phyloP scores from a whole-genome alignment of 208 protist species.

The Phytomonas sp. region DNA sequence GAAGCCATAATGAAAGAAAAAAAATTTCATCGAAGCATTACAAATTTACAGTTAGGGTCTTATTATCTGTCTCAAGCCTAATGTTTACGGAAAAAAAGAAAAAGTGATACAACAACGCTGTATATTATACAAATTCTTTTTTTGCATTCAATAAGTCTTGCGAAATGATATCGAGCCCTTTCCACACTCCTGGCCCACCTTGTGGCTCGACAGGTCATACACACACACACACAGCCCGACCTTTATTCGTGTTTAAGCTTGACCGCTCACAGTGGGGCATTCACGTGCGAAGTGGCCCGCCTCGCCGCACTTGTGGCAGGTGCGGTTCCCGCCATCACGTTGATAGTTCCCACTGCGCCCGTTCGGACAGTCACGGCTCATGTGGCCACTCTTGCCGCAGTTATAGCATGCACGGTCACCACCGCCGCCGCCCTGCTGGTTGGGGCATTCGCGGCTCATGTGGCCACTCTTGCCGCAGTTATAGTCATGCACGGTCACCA shows the following conservation, averaged over 20 bases:
- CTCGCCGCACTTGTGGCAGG: slow-evolving; percentile 70
- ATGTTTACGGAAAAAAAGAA: not conserved
- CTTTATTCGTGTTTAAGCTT: not conserved
- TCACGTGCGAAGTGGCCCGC: slow-evolving; percentile 66
- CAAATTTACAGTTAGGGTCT: not conserved
- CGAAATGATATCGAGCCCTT: slow-evolving; percentile 3
- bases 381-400: slow-evolving; percentile 81
- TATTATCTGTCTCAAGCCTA: not conserved
- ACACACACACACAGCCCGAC: slow-evolving; percentile 12
- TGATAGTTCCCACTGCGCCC: slow-evolving; percentile 12
- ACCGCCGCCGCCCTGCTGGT: slow-evolving; percentile 25
- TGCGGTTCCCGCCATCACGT: slow-evolving; percentile 12
- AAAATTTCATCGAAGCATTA: not conserved
- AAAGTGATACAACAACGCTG: not conserved
- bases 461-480: slow-evolving; percentile 79
- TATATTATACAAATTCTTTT: not conserved
- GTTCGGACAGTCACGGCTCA: slow-evolving; percentile 63
- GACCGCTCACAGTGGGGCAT: slow-evolving; percentile 28
- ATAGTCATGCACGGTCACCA: slow-evolving; percentile 68
- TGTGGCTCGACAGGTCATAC: not conserved
- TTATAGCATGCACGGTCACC: slow-evolving; percentile 67
- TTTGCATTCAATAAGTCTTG: not conserved
- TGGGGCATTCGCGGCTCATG: slow-evolving; percentile 80
- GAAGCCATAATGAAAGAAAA: not conserved
- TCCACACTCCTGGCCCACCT: not conserved